A percentile compares a stretch with the other conserved stretches of the same genome.
Evolutionary conservation across 129 eudicot species (phyloP).

Genomic region (Sambucus nigra): DNA sequence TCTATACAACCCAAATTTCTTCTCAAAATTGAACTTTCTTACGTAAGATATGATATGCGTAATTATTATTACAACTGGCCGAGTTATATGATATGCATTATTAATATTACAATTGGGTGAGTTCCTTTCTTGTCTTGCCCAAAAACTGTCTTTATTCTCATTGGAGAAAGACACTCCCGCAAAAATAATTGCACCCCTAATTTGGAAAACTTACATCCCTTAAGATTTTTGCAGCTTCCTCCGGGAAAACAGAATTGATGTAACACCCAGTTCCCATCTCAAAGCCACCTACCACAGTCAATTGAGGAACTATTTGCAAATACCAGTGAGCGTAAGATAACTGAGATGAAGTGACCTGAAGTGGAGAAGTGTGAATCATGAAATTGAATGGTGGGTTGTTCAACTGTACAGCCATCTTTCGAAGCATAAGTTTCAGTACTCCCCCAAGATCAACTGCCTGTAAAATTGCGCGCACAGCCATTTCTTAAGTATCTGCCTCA

Average conservation of each 20-base stretch:
- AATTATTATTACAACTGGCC: no score
- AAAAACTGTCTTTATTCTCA: no score
- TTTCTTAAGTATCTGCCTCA: slow-evolving; percentile 4
- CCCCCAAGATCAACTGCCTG: slow-evolving; percentile 93
- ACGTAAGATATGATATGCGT: no score
- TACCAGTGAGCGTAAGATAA: slow-evolving; percentile 69
- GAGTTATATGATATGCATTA: no score
- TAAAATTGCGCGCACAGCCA: slow-evolving; percentile 12
- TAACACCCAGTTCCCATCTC: slow-evolving; percentile 87
- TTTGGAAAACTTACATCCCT: slow-evolving; percentile 37
- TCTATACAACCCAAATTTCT: no score
- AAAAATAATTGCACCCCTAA: slow-evolving; percentile 19
- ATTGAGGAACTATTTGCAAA: slow-evolving; percentile 79
- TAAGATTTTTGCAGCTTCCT: slow-evolving; percentile 81
- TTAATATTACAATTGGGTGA: no score
- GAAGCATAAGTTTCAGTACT: slow-evolving; percentile 62
- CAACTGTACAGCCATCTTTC: slow-evolving; percentile 63
- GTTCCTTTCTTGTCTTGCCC: no score
- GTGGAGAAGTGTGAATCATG: slow-evolving; percentile 83
- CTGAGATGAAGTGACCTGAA: slow-evolving; percentile 30
- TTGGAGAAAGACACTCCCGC: no score
- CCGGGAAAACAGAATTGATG: slow-evolving; percentile 89
- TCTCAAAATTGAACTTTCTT: no score
- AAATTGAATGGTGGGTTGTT: slow-evolving; percentile 90
- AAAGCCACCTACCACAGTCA: slow-evolving; percentile 66